Evolutionary conservation across 345 rosid genomes (phyloP).

Genomic region (Limnanthes douglasii): DNA sequence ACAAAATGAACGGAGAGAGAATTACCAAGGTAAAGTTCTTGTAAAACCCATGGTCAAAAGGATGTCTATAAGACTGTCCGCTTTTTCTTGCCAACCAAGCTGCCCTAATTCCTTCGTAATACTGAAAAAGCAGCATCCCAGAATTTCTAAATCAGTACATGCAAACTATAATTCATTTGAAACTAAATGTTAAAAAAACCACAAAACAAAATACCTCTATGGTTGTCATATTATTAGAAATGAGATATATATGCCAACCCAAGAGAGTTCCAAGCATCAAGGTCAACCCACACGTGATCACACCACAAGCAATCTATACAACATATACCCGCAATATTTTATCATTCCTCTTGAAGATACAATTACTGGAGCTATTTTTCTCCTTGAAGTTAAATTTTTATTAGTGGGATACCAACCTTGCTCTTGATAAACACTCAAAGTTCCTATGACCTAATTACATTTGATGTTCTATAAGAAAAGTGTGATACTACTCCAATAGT

Average conservation of each 20-base stretch:
- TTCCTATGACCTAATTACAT: background rate
- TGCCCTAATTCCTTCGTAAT: constrained; percentile 51
- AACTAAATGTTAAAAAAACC: background rate
- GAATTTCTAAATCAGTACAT: constrained; percentile 2
- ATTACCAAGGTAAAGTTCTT: constrained; percentile 48
- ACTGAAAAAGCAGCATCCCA: constrained; percentile 18
- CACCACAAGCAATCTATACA: constrained; percentile 33
- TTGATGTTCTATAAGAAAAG: no score
- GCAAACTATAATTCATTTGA: background rate
- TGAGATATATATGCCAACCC: constrained; percentile 75
- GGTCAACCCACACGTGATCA: constrained; percentile 25
- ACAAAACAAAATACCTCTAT: constrained; percentile 39
- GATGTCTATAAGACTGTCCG: constrained; percentile 62
- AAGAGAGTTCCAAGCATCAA: constrained; percentile 46
- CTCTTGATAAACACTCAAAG: background rate
- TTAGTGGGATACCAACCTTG: background rate
- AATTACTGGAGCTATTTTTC: background rate
- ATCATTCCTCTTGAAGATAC: background rate
- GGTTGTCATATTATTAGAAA: constrained; percentile 62
- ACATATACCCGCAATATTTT: background rate
- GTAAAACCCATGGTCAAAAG: constrained; percentile 39
- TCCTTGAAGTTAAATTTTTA: background rate
- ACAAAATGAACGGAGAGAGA: constrained; percentile 5
- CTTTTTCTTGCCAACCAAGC: constrained; percentile 81
- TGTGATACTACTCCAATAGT: no score